A percentile compares a stretch with the other conserved stretches of the same genome.
phyloP scores from a whole-genome alignment of 2,329 filamentous ascomycete species.

The Botryosphaeria dothidea region DNA sequence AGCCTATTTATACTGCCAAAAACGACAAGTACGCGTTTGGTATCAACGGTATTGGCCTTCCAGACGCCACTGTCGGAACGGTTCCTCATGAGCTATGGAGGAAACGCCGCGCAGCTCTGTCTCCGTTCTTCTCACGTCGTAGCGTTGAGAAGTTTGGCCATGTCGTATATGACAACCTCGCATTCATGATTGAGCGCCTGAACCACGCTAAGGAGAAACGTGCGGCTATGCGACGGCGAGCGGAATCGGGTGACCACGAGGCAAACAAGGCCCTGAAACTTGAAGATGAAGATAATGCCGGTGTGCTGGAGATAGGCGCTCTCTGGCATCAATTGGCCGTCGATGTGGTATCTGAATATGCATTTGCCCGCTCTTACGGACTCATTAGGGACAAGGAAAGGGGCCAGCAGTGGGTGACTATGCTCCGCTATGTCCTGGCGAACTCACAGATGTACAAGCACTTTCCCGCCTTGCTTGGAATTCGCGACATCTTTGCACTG shows the following conservation, averaged over 20 bases:
- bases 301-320: slow-evolving; percentile 5
- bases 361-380: not conserved
- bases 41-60: slow-evolving; percentile 29
- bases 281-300: not conserved
- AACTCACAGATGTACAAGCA: slow-evolving; percentile 13
- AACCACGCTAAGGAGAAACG: not conserved
- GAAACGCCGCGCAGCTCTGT: slow-evolving; percentile 31
- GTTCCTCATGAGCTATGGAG: slow-evolving; percentile 34
- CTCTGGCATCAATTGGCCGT: slow-evolving; percentile 8
- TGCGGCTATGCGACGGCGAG: not conserved
- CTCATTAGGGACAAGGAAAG: not conserved
- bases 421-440: slow-evolving; percentile 1
- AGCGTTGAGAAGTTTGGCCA: slow-evolving; percentile 21
- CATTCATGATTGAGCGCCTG: not conserved
- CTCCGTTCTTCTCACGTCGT: slow-evolving; percentile 37
- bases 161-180: slow-evolving; percentile 4
- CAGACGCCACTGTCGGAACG: slow-evolving; percentile 26
- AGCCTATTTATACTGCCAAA: slow-evolving; percentile 30
- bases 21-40: slow-evolving; percentile 26
- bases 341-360: not conserved
- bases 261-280: not conserved
- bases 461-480: not conserved
- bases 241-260: not conserved
- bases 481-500: slow-evolving; percentile 1
- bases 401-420: not conserved